Base-by-base conservation (phyloP, 2,329 filamentous ascomycete species). In the Colletotrichum tropicicola region DNA sequence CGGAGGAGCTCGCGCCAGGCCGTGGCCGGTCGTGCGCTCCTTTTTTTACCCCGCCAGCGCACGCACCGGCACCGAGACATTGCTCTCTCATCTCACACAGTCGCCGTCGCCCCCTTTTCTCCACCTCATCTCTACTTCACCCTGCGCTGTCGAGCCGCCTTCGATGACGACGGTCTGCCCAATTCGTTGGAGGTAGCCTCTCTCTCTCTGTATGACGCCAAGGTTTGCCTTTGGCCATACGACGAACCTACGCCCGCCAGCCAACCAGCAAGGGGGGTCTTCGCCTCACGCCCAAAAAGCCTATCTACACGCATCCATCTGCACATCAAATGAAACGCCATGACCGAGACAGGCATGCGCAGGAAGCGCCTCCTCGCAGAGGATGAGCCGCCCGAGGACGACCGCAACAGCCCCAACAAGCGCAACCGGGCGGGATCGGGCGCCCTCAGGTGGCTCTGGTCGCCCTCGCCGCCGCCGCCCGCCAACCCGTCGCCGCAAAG, bases 1-100 rank as follows among this genome's bases (percentile, higher is more conserved):
- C 62, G 57, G 62, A 51, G 28, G 19, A 56, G 49, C 57, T 62
- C 51, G 57, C 57, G 62, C 57, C 62, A 62, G 49, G 19, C 35
- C 21, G 57, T 39, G 56, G 35, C 43, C 49, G 23, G 57, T 39
- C 44, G 35, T 28, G 37, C n/a, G 37, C 13, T n/a, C 49, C 13
- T 52, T 54, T 27, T 23, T 41, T 49, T 41, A 49, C 57, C 47
- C 62, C 57, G 57, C 51, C 58, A 39, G 51, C 51, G 62, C 49
- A 65, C 55, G 48, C 53, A 48, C 48, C 44, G 49, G 25, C 49
- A 30, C 17, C 12, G 44, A 51, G 49, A 62, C 35, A 51, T 32
- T 59, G 43, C 43, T 45, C 43, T 10, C 54, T 25, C 37, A 15
- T 30, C 45, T 51, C 23, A 23, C 44, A 51, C 21, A 19, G 21